Evolutionary conservation across 2,329 filamentous ascomycete species (phyloP), one percentile per base, ranked within the genome.

Genomic region (Monosporascus cannonballus): DNA sequence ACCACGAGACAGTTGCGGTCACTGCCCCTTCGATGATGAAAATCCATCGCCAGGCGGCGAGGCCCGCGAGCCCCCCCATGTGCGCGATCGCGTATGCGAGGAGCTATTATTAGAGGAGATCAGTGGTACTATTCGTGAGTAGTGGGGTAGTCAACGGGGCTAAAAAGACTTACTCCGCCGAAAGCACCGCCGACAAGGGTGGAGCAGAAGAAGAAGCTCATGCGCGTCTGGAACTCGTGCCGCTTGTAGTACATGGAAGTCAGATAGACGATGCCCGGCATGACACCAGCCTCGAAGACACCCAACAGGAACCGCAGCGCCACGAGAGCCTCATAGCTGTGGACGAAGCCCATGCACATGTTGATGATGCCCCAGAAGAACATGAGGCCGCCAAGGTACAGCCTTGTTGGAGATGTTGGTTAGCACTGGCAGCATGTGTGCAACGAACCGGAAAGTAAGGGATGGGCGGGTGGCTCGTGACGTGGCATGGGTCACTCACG

Each of bases 41-140:
- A 30, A 69, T 73, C 72, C 79, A 82, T 47, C 76, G 70, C 76
- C 76, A 81, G 1, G 74, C 74, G 1, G 64, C 61, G 18, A 76
- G 58, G 15, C 73, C 72, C 3, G 69, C 61, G 1, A 66, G 62
- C 3, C 76, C 76, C 37, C 75, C 67, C 54, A 80, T 71, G 14
- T 71, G 62, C 14, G 70, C 64, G 50, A 80, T 78, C 2, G 65
- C 74, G 47, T 73, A 78, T 2, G 78, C 77, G 1, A 81, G 66
- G 1, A 80, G 62, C 53, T 73, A 34, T 20, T 37, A n/a, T 25
- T 25, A 52, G n/a, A 39, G 6, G 14, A 30, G 30, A 34, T 34
- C 30, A 34, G 30, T 14, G 11, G 9, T 5, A 34, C 4, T 14
- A 34, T 34, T 34, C 30, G 11, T 5, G 30, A 34, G 9, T 34